phyloP scores from a whole-genome alignment of 306 rosid genomes.

The Senna tora region DNA sequence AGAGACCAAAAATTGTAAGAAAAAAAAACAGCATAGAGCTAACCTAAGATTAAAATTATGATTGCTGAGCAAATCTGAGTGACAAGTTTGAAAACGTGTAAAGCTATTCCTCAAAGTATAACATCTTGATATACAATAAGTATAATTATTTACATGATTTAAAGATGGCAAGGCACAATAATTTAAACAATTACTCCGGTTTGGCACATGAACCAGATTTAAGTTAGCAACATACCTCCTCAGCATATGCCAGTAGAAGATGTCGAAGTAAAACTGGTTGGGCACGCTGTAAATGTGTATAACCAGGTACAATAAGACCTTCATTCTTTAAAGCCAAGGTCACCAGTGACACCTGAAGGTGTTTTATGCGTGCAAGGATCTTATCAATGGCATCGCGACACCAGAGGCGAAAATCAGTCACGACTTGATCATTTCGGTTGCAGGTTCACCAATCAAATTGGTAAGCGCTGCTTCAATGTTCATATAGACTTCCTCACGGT shows the following conservation, averaged over 20 bases:
- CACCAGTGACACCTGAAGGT: slow-evolving; percentile 72
- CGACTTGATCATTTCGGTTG: slow-evolving; percentile 84
- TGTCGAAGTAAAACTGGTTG: slow-evolving; percentile 90
- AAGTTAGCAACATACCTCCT: slow-evolving; percentile 63
- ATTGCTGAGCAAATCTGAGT: not conserved
- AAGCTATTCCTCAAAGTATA: not conserved
- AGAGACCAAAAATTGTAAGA: slow-evolving; percentile 7
- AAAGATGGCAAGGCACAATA: not conserved
- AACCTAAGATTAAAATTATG: not conserved
- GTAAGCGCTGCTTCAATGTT: slow-evolving; percentile 94
- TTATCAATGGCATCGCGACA: slow-evolving; percentile 87
- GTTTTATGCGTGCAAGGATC: slow-evolving; percentile 50
- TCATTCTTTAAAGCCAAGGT: slow-evolving; percentile 65
- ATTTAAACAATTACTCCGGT: not conserved
- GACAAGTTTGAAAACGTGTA: not conserved
- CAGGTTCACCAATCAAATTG: slow-evolving; percentile 92
- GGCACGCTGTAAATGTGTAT: slow-evolving; percentile 91
- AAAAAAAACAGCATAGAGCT: not conserved
- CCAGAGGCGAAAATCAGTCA: slow-evolving; percentile 85
- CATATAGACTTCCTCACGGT: slow-evolving; percentile 96
- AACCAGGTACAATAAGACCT: slow-evolving; percentile 87
- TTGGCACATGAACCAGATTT: not conserved
- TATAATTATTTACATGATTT: slow-evolving; percentile 5
- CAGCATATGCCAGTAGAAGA: slow-evolving; percentile 83
- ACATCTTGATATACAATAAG: not conserved